Conservation (phyloP, 2,329 filamentous ascomycete genomes). For the Cladosporium austrohemisphaericum region DNA sequence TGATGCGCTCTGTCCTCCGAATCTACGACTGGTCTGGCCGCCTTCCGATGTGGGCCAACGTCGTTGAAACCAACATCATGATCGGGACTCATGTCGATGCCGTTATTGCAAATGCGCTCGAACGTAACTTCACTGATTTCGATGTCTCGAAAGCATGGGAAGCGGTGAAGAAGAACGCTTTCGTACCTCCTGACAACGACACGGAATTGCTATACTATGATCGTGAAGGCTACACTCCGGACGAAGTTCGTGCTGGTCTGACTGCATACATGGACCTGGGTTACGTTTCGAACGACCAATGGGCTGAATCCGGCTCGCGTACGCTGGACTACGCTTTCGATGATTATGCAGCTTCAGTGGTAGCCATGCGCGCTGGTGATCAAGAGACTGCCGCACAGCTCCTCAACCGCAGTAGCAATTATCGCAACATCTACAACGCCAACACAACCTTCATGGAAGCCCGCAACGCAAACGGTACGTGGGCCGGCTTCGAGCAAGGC, state of each 20-base stretch:
- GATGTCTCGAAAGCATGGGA: slow-evolving; percentile 43
- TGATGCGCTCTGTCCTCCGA: slow-evolving; percentile 45
- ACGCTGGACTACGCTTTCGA: slow-evolving; percentile 49
- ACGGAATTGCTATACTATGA: slow-evolving; percentile 47
- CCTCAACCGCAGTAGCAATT: slow-evolving; percentile 39
- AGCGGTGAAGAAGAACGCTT: slow-evolving; percentile 45
- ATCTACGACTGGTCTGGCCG: slow-evolving; percentile 48
- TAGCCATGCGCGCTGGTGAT: slow-evolving; percentile 38
- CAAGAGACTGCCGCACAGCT: slow-evolving; percentile 32
- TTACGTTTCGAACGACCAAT: slow-evolving; percentile 48
- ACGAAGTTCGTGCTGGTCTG: slow-evolving; percentile 46
- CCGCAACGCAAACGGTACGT: slow-evolving; percentile 46
- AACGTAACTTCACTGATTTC: slow-evolving; percentile 42
- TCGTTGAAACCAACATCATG: slow-evolving; percentile 52
- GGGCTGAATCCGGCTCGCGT: slow-evolving; percentile 46
- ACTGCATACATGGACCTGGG: slow-evolving; percentile 44
- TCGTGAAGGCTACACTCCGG: slow-evolving; percentile 44
- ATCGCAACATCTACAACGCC: slow-evolving; percentile 42
- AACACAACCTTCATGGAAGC: slow-evolving; percentile 47
- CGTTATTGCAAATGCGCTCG: slow-evolving; percentile 47
- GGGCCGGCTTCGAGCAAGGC: slow-evolving; percentile 43
- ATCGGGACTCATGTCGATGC: slow-evolving; percentile 49
- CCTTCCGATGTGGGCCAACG: slow-evolving; percentile 49
- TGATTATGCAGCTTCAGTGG: slow-evolving; percentile 44
- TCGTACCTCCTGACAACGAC: slow-evolving; percentile 43